Conservation (phyloP, 1,139 yeast genomes). For the Sugiyamaella neomexicana region DNA sequence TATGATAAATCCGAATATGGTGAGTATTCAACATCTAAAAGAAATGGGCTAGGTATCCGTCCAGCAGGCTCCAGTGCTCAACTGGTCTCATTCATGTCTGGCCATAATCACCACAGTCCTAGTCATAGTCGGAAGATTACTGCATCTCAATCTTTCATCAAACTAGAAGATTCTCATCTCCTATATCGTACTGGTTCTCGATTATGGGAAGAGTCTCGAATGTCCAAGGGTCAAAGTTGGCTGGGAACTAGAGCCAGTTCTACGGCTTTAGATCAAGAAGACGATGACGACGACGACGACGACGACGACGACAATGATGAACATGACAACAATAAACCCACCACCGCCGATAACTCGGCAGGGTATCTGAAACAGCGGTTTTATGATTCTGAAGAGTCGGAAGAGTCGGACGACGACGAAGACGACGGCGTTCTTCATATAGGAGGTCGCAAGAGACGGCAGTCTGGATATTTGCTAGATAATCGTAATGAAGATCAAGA, state of each 20-base stretch:
- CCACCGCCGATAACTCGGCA: background rate
- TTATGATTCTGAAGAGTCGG: slow-evolving; percentile 21
- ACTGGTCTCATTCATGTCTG: slow-evolving; percentile 16
- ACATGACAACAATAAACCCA: background rate
- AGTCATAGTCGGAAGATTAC: background rate
- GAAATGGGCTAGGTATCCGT: background rate
- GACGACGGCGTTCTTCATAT: slow-evolving; percentile 27
- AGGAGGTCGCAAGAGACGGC: slow-evolving; percentile 5
- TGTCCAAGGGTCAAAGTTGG: slow-evolving; percentile 35
- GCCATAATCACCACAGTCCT: background rate
- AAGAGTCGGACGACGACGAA: slow-evolving; percentile 20
- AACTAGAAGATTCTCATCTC: slow-evolving; percentile 25
- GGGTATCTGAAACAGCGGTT: background rate
- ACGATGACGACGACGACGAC: slow-evolving; percentile 14
- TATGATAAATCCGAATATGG: slow-evolving; percentile 16
- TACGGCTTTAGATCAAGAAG: slow-evolving; percentile 22
- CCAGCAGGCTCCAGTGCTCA: slow-evolving; percentile 18
- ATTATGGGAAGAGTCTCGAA: slow-evolving; percentile 35
- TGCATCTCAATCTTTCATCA: slow-evolving; percentile 12
- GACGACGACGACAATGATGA: background rate
- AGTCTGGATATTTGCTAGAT: slow-evolving; percentile 18
- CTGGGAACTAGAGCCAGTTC: slow-evolving; percentile 28
- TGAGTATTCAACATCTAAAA: background rate
- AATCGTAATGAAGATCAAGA: slow-evolving; percentile 21
- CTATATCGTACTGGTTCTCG: slow-evolving; percentile 34